Base-by-base conservation (phyloP, 257 asterid genomes). In the Solanum pennellii region DNA sequence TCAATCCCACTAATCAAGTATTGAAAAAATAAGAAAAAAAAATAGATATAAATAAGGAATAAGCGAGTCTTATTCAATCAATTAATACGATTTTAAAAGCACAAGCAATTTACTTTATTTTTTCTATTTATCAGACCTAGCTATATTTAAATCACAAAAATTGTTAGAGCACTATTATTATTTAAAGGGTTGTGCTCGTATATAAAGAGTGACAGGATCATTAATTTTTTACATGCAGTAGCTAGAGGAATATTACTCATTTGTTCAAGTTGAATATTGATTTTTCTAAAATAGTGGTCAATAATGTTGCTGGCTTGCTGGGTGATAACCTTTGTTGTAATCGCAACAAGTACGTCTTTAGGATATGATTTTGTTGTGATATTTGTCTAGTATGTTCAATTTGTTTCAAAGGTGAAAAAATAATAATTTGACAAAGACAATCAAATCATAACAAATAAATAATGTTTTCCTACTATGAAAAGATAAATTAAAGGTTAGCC, bases 261-360 rank as follows among this genome's bases (percentile, higher is more conserved):
- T 69, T 92, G 91, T 83, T 87, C 93, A 11, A 91, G 89, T 83
- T 91, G 94, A 31, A 89, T 49, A 85, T 86, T 21, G 88, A 92
- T 18, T 91, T 83, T 82, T 87, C 90, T 44, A 88, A 88, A 91
- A 91, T 91, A 9, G 88, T 88, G 49, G 89, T 35, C 41, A 89
- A 92, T 75, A 89, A 89, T 65, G 92, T 89, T 84, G 92, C 89
- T 92, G 91, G 92, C 90, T 87, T 84, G 92, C 90, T 92, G 89
- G 92, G 49, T 89, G 90, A 89, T 90, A n/a, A 90, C 88, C 7
- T 91, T 91, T 16, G 92, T 88, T 27, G 91, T 90, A 47, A 90
- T 86, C 29, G 62, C 90, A 56, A 84, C 83, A 18, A 91, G 88
- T 79, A 74, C 85, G 83, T 82, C 86, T 35, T 35, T 74, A 6